phyloP scores from a whole-genome alignment of 768 basidiomycete genomes.

The Hemileccinum impolitum region DNA sequence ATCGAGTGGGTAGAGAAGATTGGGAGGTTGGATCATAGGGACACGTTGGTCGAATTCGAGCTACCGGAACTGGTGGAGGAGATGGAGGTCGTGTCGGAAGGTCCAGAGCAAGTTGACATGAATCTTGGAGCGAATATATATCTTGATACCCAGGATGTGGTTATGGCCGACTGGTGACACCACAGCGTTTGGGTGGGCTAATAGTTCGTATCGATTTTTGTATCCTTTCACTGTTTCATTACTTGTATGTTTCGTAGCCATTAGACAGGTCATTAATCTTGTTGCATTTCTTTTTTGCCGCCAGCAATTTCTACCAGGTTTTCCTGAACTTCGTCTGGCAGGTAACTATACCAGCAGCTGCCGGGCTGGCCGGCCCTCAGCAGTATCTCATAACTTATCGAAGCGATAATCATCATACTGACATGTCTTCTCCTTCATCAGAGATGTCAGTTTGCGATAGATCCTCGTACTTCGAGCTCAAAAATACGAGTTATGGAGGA shows the following conservation, averaged over 20 bases:
- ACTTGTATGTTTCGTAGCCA: too few species aligned
- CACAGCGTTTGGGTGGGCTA: not conserved
- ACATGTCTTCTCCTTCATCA: slow-evolving; percentile 7
- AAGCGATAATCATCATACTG: not conserved
- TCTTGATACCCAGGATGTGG: slow-evolving; percentile 6
- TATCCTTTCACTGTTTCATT: too few species aligned
- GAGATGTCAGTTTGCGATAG: not conserved
- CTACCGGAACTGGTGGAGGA: slow-evolving; percentile 12
- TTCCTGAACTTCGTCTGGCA: too few species aligned
- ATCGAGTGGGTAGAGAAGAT: slow-evolving; percentile 15
- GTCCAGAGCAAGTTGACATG: not conserved
- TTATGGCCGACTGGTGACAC: slow-evolving; percentile 4
- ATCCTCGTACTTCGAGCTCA: slow-evolving; percentile 20
- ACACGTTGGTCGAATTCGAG: slow-evolving; percentile 21
- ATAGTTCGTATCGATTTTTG: too few species aligned
- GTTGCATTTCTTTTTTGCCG: too few species aligned
- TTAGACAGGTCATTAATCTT: too few species aligned
- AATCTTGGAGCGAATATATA: not conserved
- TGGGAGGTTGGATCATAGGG: slow-evolving; percentile 21
- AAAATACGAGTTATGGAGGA: slow-evolving; percentile 45
- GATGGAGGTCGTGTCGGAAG: slow-evolving; percentile 6
- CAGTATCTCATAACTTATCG: not conserved
- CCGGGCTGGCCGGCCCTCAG: not conserved
- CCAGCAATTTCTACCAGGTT: too few species aligned
- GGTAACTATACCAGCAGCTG: not conserved